Evolutionary conservation across 192 early-diverging fungal genomes (phyloP).

Genomic region (Piromyces sp.): DNA sequence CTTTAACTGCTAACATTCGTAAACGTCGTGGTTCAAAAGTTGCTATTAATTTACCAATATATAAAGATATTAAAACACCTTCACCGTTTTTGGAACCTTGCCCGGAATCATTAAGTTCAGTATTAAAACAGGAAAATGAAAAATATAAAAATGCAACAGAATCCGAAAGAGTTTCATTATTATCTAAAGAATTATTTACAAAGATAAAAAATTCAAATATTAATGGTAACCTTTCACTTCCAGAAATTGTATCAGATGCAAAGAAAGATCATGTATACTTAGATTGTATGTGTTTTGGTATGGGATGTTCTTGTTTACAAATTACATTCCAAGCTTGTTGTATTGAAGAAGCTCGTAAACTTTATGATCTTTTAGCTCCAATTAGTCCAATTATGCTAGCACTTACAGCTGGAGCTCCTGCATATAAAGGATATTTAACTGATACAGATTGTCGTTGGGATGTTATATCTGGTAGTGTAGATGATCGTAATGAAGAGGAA

Average conservation of each 20-base stretch:
- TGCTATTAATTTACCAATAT: constrained; percentile 88
- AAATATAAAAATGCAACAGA: background rate
- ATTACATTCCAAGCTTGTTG: constrained; percentile 93
- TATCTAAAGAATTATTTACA: background rate
- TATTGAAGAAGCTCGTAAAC: constrained; percentile 74
- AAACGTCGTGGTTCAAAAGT: constrained; percentile 84
- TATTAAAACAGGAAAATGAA: background rate
- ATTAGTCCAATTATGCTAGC: constrained; percentile 73
- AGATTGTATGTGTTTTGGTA: constrained; percentile 97
- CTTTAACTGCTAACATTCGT: constrained; percentile 85
- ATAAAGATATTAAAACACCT: constrained; percentile 77
- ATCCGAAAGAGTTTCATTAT: background rate
- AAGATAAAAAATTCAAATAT: background rate
- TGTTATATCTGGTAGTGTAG: constrained; percentile 79
- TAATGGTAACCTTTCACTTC: background rate
- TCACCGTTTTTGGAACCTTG: constrained; percentile 60
- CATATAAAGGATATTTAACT: constrained; percentile 82
- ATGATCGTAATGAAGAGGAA: constrained; percentile 84
- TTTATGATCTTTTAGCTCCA: constrained; percentile 89
- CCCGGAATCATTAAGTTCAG: constrained; percentile 46
- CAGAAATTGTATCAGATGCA: background rate
- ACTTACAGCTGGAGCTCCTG: constrained; percentile 76
- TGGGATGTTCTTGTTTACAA: constrained; percentile 95
- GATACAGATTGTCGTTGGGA: constrained; percentile 97
- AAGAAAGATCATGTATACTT: constrained; percentile 80